Percentiles rank a stretch among this genome's conserved stretches.
phyloP scores from a whole-genome alignment of 2,329 filamentous ascomycete genomes.

The Thielaviopsis musarum region DNA sequence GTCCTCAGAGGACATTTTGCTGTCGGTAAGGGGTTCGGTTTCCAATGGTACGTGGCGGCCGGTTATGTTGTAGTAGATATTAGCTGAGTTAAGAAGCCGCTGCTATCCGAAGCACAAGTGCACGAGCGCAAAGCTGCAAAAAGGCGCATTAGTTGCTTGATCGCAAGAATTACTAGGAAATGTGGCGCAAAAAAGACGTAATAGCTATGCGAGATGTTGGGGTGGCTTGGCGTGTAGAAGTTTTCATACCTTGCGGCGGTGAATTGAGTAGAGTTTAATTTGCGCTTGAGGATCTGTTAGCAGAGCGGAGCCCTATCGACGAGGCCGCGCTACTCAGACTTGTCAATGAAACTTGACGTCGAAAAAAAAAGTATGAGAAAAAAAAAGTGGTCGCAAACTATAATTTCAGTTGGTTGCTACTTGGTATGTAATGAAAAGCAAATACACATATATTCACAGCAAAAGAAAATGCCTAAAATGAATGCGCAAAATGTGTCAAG shows the following conservation, averaged over 20 bases:
- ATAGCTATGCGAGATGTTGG: background rate
- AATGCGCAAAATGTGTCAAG: background rate
- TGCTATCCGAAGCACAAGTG: background rate
- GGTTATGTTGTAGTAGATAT: background rate
- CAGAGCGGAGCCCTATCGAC: background rate
- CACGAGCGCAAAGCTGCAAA: background rate
- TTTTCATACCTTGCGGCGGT: background rate
- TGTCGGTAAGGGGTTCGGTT: background rate
- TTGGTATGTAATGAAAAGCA: no score
- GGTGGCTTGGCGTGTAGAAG: background rate
- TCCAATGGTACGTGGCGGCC: background rate
- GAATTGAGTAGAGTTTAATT: background rate
- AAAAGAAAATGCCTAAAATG: background rate
- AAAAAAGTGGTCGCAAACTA: background rate
- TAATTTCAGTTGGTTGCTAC: background rate
- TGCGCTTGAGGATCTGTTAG: background rate
- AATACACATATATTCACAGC: background rate
- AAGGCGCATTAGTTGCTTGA: background rate
- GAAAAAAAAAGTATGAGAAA: background rate
- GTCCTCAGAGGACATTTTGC: constrained; percentile 5
- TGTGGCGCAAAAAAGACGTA: background rate
- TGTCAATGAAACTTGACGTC: background rate
- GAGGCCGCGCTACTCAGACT: background rate
- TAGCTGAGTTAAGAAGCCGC: background rate
- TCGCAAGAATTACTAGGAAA: background rate